These are phyloP conservation scores for Dryas integrifolia DNA, from an alignment of 331 rosid genomes.

Conservation along the genomic window DNA sequence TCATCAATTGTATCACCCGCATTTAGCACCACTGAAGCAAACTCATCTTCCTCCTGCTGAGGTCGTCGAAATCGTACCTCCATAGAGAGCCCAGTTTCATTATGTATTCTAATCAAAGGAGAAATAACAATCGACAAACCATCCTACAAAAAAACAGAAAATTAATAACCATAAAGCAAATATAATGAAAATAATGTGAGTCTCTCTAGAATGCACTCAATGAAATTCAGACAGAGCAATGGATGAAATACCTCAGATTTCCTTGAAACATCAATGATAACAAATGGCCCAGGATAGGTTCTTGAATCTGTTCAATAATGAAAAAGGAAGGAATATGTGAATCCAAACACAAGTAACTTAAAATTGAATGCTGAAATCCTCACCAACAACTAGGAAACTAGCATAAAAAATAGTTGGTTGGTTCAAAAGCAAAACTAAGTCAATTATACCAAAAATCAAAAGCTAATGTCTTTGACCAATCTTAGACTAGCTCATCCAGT, in stretches of 20 bases:
- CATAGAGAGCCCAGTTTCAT: conserved; percentile 68
- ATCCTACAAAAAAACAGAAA: conserved; percentile 47
- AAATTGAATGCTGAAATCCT: conserved; percentile 26
- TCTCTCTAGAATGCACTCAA: conserved; percentile 9
- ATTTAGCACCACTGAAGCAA: conserved; percentile 61
- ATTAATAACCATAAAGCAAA: conserved; percentile 9
- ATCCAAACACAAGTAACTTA: conserved; percentile 19
- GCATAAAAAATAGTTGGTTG: background rate
- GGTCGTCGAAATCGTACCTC: conserved; percentile 76
- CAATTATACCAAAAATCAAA: background rate
- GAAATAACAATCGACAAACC: conserved; percentile 70
- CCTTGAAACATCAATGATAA: conserved; percentile 67
- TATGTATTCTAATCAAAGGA: conserved; percentile 71
- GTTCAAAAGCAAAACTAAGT: background rate
- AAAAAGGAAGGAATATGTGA: conserved; percentile 19
- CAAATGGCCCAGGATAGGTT: conserved; percentile 77
- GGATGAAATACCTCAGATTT: conserved; percentile 65
- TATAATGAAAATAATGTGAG: conserved; percentile 12
- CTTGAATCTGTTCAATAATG: conserved; percentile 58
- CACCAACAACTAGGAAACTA: background rate
- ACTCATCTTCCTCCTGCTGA: conserved; percentile 60
- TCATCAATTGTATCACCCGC: conserved; percentile 86
- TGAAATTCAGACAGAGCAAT: conserved; percentile 18
- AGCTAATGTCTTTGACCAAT: background rate
- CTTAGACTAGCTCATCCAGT: background rate